A percentile compares a stretch with the other conserved stretches of the same genome.
Evolutionary conservation across 2,329 filamentous ascomycete species (phyloP).

Genomic region (Pseudodiploospora longispora): DNA sequence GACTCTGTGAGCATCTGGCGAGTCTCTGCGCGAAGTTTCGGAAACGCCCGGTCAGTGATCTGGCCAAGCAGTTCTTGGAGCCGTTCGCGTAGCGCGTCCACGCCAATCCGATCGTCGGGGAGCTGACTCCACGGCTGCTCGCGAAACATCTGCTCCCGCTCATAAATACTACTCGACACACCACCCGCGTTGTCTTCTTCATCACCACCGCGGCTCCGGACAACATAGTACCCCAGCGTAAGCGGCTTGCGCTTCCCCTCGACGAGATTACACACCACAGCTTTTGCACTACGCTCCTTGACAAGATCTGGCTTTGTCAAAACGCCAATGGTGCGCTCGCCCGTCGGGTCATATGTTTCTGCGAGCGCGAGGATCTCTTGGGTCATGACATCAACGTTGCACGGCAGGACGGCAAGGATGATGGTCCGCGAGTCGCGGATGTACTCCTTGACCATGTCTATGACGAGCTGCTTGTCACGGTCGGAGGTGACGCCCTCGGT

Average conservation of each 20-base stretch:
- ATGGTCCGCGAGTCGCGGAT: conserved; percentile 40
- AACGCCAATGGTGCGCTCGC: conserved; percentile 36
- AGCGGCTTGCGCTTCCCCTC: conserved; percentile 31
- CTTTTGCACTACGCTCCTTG: conserved; percentile 28
- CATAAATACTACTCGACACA: conserved; percentile 17
- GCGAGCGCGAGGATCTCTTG: conserved; percentile 32
- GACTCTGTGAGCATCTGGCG: conserved; percentile 16
- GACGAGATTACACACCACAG: conserved; percentile 33
- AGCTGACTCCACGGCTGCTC: conserved; percentile 27
- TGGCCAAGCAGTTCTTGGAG: conserved; percentile 31
- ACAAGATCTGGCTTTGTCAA: conserved; percentile 55
- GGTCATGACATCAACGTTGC: conserved; percentile 31
- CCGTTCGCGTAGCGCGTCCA: conserved; percentile 24
- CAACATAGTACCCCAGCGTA: conserved; percentile 39
- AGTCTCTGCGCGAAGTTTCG: conserved; percentile 19
- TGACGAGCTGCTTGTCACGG: conserved; percentile 35
- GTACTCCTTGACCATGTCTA: conserved; percentile 38
- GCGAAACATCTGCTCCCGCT: conserved; percentile 30
- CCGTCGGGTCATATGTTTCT: conserved; percentile 28
- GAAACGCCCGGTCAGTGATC: conserved; percentile 31
- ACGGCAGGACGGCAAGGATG: conserved; percentile 37
- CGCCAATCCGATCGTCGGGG: conserved; percentile 22
- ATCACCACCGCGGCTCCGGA: conserved; percentile 39
- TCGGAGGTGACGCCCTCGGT: conserved; percentile 33
- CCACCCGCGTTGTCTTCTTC: conserved; percentile 15